These are phyloP conservation scores for Dictyostelium citrinum DNA, from an alignment of 78 protist genomes.

Conservation along the genomic window DNA sequence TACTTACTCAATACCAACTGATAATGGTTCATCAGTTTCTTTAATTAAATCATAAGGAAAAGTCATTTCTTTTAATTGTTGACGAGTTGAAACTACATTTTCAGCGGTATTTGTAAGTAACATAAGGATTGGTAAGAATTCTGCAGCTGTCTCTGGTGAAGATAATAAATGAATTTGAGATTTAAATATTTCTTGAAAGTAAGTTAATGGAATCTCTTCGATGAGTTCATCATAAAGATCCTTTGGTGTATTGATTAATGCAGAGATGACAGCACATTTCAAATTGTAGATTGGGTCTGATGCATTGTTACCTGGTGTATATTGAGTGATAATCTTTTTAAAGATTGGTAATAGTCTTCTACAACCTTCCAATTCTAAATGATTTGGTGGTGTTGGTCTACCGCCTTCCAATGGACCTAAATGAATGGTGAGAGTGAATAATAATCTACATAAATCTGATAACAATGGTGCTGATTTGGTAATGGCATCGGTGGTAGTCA, in stretches of 20 bases:
- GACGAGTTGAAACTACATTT: constrained; percentile 42
- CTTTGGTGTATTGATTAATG: constrained; percentile 59
- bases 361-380: not conserved
- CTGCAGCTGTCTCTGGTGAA: constrained; percentile 27
- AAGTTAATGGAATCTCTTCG: constrained; percentile 14
- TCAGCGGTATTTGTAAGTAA: constrained; percentile 48
- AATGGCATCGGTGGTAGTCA: not conserved
- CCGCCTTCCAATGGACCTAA: constrained; percentile 67
- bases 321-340: constrained; percentile 22
- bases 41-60: constrained; percentile 58
- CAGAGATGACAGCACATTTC: constrained; percentile 30
- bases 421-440: constrained; percentile 56
- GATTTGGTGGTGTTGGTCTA: not conserved
- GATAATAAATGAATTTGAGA: constrained; percentile 11
- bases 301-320: not conserved
- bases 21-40: constrained; percentile 66
- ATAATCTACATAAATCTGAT: constrained; percentile 37
- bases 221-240: constrained; percentile 31
- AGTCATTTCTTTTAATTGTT: constrained; percentile 38
- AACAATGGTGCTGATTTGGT: not conserved
- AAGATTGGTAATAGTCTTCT: constrained; percentile 35
- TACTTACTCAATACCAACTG: constrained; percentile 58
- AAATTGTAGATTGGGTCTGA: constrained; percentile 27
- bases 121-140: constrained; percentile 57
- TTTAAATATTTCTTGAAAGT: constrained; percentile 34